Evolutionary conservation across 2,329 filamentous ascomycete genomes (phyloP).

Genomic region (Paraconiothyrium brasiliense): DNA sequence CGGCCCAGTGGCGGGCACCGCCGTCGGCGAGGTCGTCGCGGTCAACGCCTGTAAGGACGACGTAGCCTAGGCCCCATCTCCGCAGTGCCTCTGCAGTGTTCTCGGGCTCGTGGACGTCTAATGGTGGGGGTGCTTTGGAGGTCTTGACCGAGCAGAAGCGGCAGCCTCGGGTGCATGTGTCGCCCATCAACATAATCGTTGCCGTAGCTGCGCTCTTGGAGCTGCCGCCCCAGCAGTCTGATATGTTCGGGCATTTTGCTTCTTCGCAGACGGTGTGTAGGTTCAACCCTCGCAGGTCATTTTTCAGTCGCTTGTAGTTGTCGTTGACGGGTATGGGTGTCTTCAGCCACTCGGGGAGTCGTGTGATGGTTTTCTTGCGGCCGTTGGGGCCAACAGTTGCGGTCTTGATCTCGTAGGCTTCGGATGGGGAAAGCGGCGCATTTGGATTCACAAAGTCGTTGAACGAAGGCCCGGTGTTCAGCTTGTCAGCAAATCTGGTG

Average conservation of each 20-base stretch:
- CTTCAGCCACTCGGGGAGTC: constrained; percentile 93
- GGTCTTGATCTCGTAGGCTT: constrained; percentile 69
- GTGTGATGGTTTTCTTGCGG: constrained; percentile 72
- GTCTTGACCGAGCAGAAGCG: constrained; percentile 98
- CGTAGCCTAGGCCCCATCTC: constrained; percentile 94
- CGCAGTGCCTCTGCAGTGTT: constrained; percentile 93
- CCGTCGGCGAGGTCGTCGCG: constrained; percentile 91
- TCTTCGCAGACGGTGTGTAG: constrained; percentile 98
- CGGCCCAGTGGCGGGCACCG: constrained; percentile 87
- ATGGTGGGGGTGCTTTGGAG: constrained; percentile 74
- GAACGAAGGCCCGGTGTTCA: constrained; percentile 72
- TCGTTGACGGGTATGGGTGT: constrained; percentile 87
- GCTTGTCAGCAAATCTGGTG: constrained; percentile 68
- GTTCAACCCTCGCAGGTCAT: constrained; percentile 86
- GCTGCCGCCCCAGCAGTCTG: constrained; percentile 94
- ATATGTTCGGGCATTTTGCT: constrained; percentile 95
- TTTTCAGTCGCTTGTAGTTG: constrained; percentile 95
- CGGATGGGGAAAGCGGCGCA: constrained; percentile 55
- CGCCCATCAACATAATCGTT: constrained; percentile 99
- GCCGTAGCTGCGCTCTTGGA: constrained; percentile 91
- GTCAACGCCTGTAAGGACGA: constrained; percentile 93
- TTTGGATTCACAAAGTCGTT: constrained; percentile 66
- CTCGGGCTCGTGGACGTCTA: constrained; percentile 96
- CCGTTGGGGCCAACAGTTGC: constrained; percentile 69
- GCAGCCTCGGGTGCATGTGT: constrained; percentile 96